These are phyloP conservation scores for Aspergillus novofumigatus DNA, from an alignment of 2,329 filamentous ascomycete species.

Conservation along the genomic window DNA sequence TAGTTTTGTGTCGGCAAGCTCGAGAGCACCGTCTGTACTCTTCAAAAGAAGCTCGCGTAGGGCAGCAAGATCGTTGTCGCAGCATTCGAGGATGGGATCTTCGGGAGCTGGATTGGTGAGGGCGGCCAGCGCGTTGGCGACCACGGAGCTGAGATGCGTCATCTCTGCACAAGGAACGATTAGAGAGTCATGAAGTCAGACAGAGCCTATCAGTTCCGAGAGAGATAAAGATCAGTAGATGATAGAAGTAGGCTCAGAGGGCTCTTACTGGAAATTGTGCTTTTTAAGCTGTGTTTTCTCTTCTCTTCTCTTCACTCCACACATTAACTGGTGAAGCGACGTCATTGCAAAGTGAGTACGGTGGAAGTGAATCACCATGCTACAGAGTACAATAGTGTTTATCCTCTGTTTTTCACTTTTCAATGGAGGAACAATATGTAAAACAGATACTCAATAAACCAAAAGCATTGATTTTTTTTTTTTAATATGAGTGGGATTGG, in stretches of 20 bases:
- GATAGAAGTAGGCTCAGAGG: background rate
- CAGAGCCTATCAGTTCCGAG: background rate
- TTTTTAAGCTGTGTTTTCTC: background rate
- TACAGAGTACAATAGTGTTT: background rate
- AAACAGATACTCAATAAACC: background rate
- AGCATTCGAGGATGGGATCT: slow-evolving; percentile 37
- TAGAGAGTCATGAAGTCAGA: background rate
- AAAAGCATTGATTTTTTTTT: background rate
- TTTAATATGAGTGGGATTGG: too few relatives aligned
- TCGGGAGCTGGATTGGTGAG: slow-evolving; percentile 25
- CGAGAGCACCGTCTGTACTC: slow-evolving; percentile 40
- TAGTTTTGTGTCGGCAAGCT: slow-evolving; percentile 50
- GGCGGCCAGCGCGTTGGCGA: slow-evolving; percentile 22
- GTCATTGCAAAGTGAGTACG: background rate
- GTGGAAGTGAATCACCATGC: background rate
- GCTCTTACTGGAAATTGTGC: background rate
- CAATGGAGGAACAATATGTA: background rate
- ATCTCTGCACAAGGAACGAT: background rate
- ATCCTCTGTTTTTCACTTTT: background rate
- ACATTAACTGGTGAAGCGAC: background rate
- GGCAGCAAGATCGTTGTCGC: slow-evolving; percentile 19
- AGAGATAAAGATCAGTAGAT: background rate
- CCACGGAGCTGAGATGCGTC: slow-evolving; percentile 19
- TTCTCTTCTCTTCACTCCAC: background rate
- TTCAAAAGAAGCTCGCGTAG: slow-evolving; percentile 24